Evolutionary conservation across 345 rosid species (phyloP), one percentile per base, ranked within the genome.

Genomic region (Mercurialis annua): DNA sequence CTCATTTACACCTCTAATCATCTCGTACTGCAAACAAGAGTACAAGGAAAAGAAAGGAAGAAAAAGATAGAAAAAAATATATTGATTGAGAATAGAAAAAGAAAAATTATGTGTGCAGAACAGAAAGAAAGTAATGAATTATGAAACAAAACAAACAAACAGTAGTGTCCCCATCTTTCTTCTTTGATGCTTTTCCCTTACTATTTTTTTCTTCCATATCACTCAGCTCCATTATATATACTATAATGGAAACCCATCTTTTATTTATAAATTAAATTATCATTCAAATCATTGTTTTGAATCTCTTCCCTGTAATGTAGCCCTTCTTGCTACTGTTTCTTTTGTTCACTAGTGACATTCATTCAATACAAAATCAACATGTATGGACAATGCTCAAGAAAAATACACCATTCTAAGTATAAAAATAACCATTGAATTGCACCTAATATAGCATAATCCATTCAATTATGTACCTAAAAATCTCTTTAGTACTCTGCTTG

Each of bases 151-250:
- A 17, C 3, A 47, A 49, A 24, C 49, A 48, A 26, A 61, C 12
- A 20, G 36, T 24, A n/a, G 64, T 59, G 73, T 67, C 73, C 67
- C 57, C 65, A 55, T 50, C 33, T 54, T 57, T 71, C 70, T 31
- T 15, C n/a, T 33, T 56, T 53, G 36, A 52, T 69, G 71, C 61
- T 58, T 21, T 34, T 47, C 16, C 1, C 51, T 47, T 24, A 2
- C 36, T 49, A 24, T 50, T 27, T n/a, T 23, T 50, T n/a, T 27
- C 1, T 52, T 33, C 46, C 43, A 51, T 14, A 67, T 61, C 51
- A n/a, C n/a, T 57, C 69, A 42, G 57, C 46, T 42, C 26, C 38
- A 24, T 8, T 29, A 61, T 23, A 56, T 29, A 61, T 23, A 56
- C 46, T n/a, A 67, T 62, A 68, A 77, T 59, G 62, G 47, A 53